Base-by-base conservation (phyloP, 139 green algal species). In the Chlorella ohadii region DNA sequence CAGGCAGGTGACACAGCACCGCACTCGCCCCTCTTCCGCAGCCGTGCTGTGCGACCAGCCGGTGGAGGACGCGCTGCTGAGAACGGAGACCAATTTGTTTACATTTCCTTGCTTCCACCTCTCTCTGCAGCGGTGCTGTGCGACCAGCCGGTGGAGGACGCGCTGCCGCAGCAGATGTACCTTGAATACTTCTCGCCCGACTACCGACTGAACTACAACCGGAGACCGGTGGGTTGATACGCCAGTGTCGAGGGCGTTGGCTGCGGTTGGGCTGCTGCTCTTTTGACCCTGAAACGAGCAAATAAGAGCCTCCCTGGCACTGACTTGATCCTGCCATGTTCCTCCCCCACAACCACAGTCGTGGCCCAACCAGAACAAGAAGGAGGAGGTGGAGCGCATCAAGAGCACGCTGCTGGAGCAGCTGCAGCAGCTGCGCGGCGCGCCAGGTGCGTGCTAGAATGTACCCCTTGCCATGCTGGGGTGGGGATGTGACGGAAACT, bases 311-410 rank as follows among this genome's bases (percentile, higher is more conserved):
- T n/a, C n/a, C n/a, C n/a, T n/a, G n/a, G n/a, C n/a, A n/a, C n/a
- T n/a, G n/a, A n/a, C n/a, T n/a, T n/a, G n/a, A n/a, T n/a, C n/a
- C n/a, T n/a, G n/a, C n/a, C n/a, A n/a, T n/a, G 7, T 9, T 51
- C 44, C 44, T 55, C 71, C 22, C 66, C 63, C n/a, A 4, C 39
- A 25, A 6, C 44, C 44, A 70, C 80, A 93, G 89, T 73, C 89
- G 28, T 91, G 93, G 82, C 91, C 94, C 66, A 94, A 96, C 84
- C 70, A 76, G 57, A 98, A 98, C 91, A 90, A 82, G 23, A 88
- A 84, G 56, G 67, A 89, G 9, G 94, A 96, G 39, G 74, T 98
- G 4, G 92, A 97, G 64, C 85, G 84, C 36, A 93, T 98, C 65
- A 88, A 82, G 68, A n/a, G 61, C 9, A 81, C 92, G 56, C 76